These are phyloP conservation scores for Talaromyces albobiverticillius DNA, from an alignment of 2,329 filamentous ascomycete genomes.

Conservation along the genomic window DNA sequence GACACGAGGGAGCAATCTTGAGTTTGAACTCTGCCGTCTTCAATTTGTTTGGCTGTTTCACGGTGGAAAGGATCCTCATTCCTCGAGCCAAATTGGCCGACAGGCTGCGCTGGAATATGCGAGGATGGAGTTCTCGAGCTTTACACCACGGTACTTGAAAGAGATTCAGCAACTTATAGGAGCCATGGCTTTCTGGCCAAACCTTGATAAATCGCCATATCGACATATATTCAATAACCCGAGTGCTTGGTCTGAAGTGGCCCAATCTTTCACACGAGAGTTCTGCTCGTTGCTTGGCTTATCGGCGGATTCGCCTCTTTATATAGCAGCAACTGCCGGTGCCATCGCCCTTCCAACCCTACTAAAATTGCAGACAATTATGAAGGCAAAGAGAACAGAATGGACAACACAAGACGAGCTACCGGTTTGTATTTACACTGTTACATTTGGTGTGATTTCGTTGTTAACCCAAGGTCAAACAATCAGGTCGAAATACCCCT, in stretches of 20 bases:
- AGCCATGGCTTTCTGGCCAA: constrained; percentile 75
- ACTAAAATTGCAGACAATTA: constrained; percentile 82
- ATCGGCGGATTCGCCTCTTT: constrained; percentile 87
- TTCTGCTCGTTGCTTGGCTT: constrained; percentile 91
- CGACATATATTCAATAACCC: constrained; percentile 70
- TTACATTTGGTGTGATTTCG: constrained; percentile 12
- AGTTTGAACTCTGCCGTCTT: constrained; percentile 88
- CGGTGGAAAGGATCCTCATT: constrained; percentile 58
- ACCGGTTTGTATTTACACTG: constrained; percentile 65
- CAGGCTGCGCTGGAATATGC: constrained; percentile 71
- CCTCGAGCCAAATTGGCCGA: constrained; percentile 28
- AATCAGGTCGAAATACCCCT: constrained; percentile 62
- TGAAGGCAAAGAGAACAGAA: constrained; percentile 84
- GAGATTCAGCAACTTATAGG: constrained; percentile 81
- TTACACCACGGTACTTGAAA: constrained; percentile 68
- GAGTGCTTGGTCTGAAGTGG: constrained; percentile 76
- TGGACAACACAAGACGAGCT: constrained; percentile 93
- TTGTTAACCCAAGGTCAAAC: constrained; percentile 50
- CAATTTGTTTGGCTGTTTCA: constrained; percentile 89
- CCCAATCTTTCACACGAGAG: constrained; percentile 84
- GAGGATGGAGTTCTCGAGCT: constrained; percentile 67
- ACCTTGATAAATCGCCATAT: constrained; percentile 76
- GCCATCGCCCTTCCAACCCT: constrained; percentile 86
- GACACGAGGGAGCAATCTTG: constrained; percentile 80
- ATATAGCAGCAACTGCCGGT: constrained; percentile 87